Evolutionary conservation across 495 filamentous ascomycete species (phyloP), one percentile per base, ranked within the genome.

Genomic region (Terfezia boudieri): DNA sequence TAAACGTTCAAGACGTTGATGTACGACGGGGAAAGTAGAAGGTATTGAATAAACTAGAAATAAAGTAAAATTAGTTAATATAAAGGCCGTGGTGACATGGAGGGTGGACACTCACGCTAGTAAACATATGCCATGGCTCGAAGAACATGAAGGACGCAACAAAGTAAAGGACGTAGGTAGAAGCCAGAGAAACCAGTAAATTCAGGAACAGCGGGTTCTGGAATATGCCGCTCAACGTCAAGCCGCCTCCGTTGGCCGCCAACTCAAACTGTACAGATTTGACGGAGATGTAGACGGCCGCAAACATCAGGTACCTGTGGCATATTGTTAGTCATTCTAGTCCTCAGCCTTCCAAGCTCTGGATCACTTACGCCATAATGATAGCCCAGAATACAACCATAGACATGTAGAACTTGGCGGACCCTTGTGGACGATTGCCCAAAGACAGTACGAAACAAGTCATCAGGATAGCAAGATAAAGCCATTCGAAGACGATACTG

Each of bases 101-200:
- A n/a, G 50, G 36, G 35, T 17, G 37, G 48, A 56, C 10, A 69
- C 70, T 62, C 67, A 76, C 74, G 56, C 61, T 64, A 7, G 50
- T 53, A 70, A 94, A 76, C 84, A 99, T 94, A 68, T 99, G 92
- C 88, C 88, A 99, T 2, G 92, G 92, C 66, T 99, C 92, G 68
- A 99, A 80, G 78, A 96, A 96, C 60, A 96, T 74, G 58, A 99
- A 76, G 11, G 87, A 94, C 4, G 84, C 81, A 41, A 96, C 66
- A 52, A 99, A 79, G 79, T 87, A 99, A 64, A 99, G 81, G 59
- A 90, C 71, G 68, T 93, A 99, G 35, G 92, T 99, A 2, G 88
- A 90, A 36, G 80, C 73, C 58, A 95, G 75, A 1, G 86, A 94
- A 14, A 99, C 76, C 59, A 99, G 86, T 49, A 99, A 76, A 22